Base-by-base conservation (phyloP, 2,329 filamentous ascomycete genomes). In the Dothistroma pini region DNA sequence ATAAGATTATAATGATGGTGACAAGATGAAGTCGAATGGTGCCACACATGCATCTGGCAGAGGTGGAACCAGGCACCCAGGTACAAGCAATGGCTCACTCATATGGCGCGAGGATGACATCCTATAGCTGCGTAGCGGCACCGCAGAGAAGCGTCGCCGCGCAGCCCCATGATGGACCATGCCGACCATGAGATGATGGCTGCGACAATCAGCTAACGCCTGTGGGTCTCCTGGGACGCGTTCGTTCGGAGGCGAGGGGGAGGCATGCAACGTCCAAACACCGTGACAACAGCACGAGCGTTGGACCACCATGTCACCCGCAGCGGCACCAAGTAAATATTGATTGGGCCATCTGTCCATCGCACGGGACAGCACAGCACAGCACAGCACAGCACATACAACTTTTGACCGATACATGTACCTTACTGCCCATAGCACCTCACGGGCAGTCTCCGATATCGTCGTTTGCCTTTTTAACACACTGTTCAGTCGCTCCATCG, bases 31-130 rank as follows among this genome's bases (percentile, higher is more conserved):
- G 48, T 25, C 10, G 22, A 51, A 51, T 29, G 48, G 48, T 29
- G 21, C 29, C 29, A 51, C 41, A 44, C 14, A 51, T 12, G 48
- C 48, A 29, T 25, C 12, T 51, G 21, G 29, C 48, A n/a, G 48
- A 6, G 2, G 48, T 44, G 41, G 41, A 44, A n/a, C 41, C 41
- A 44, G 14, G 16, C 1, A 29, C 25, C n/a, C n/a, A n/a, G n/a
- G n/a, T n/a, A n/a, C n/a, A n/a, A n/a, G n/a, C n/a, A n/a, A 44
- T n/a, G 41, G 8, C 16, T 44, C 12, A 14, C 41, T n/a, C n/a
- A 19, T 47, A 57, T 57, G 54, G 54, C 54, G 54, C 54, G 49
- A 57, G 54, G 54, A 48, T 57, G 21, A 25, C 38, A 50, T 32
- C 29, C 38, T 44, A 57, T 50, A 49, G 41, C 41, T 41, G 41